These are phyloP conservation scores for Teunomyces cretensis DNA, from an alignment of 805 yeast species.

Conservation along the genomic window DNA sequence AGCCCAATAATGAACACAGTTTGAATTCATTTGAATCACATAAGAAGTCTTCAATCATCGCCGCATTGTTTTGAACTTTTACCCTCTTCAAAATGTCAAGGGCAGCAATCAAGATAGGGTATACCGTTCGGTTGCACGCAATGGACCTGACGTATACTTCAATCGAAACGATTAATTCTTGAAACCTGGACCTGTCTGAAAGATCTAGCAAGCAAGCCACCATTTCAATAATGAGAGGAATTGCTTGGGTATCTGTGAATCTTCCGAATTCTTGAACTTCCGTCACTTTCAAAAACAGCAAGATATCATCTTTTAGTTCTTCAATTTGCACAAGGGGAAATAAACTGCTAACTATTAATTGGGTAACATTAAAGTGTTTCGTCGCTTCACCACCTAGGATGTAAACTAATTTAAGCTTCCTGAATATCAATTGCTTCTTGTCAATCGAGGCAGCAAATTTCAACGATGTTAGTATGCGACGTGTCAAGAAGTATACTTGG, in stretches of 20 bases:
- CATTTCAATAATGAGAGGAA: conserved; percentile 12
- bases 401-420: conserved; percentile 39
- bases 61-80: neutral
- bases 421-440: conserved; percentile 23
- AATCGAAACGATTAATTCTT: neutral
- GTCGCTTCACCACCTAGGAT: conserved; percentile 20
- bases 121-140: neutral
- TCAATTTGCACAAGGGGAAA: conserved; percentile 18
- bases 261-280: conserved; percentile 4
- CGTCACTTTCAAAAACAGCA: conserved; percentile 20
- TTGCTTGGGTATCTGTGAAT: neutral
- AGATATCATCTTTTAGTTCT: conserved; percentile 22
- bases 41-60: conserved; percentile 12
- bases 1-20: neutral
- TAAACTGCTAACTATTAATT: conserved; percentile 18
- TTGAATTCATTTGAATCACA: conserved; percentile 7
- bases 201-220: conserved; percentile 7
- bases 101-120: conserved; percentile 3
- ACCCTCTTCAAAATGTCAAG: conserved; percentile 2
- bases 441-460: conserved; percentile 17
- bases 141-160: neutral
- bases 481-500: conserved; percentile 35
- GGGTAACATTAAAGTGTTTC: conserved; percentile 13
- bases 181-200: neutral
- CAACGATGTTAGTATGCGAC: conserved; percentile 29